phyloP scores from a whole-genome alignment of 208 protist species.

The Trypanosoma brucei region DNA sequence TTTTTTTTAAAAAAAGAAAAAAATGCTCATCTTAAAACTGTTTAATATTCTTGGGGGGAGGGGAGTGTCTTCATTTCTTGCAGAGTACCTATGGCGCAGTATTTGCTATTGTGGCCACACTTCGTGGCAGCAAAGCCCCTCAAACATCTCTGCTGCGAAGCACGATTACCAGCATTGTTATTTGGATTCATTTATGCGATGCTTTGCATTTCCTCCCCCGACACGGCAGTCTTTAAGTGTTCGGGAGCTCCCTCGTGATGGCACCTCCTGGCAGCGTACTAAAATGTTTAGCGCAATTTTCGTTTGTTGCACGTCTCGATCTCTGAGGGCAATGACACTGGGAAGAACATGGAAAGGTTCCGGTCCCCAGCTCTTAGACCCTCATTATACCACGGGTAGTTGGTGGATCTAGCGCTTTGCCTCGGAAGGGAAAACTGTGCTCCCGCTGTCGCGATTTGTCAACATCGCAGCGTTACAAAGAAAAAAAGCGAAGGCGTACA shows the following conservation, averaged over 20 bases:
- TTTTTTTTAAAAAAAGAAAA: background rate
- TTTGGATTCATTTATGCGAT: background rate
- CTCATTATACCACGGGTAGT: background rate
- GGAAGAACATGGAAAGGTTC: background rate
- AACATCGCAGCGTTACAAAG: too few species aligned
- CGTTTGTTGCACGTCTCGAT: background rate
- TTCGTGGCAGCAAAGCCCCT: background rate
- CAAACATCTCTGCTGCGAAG: conserved; percentile 3
- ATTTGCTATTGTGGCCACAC: background rate
- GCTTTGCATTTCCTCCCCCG: too few species aligned
- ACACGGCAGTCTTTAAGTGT: too few species aligned
- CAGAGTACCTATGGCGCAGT: conserved; percentile 1
- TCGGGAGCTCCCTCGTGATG: too few species aligned
- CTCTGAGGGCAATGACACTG: conserved; percentile 7
- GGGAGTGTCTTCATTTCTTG: background rate
- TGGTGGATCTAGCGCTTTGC: too few species aligned
- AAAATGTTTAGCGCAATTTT: background rate
- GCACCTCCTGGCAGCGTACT: too few species aligned
- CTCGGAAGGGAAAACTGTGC: too few species aligned
- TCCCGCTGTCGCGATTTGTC: too few species aligned
- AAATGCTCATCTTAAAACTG: too few species aligned
- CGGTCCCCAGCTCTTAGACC: background rate
- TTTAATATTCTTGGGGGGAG: too few species aligned
- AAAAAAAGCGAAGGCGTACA: too few species aligned
- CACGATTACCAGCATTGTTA: background rate